Base-by-base conservation (phyloP, 2,329 filamentous ascomycete species). In the Blastomyces gilchristii region DNA sequence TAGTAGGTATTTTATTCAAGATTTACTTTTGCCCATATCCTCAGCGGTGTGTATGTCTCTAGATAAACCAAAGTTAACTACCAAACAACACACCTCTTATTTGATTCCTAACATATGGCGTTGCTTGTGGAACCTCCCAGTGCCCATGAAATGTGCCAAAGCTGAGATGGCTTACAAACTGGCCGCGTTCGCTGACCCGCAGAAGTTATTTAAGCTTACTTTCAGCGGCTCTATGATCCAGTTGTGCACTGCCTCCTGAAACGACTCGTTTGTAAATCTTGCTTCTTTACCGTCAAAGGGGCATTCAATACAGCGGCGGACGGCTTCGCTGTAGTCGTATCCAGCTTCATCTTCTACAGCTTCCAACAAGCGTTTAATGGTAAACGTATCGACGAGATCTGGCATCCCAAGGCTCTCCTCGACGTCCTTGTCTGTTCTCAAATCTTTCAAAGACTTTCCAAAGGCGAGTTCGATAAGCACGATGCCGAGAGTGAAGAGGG, bases 391-490 rank as follows among this genome's bases (percentile, higher is more conserved):
- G n/a, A 66, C 37, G 14, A 63, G 61, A 11, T 41, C 63, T 9
- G 62, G 52, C 31, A 64, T 60, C 18, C 57, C 58, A n/a, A 60
- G 57, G 47, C 58, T 60, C 12, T 63, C 62, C 16, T 65, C 56
- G 50, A 47, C 49, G 37, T 67, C 65, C 41, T 67, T 63, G 43
- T 61, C 45, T 28, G 22, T 56, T 18, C 59, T 34, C 60, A 68
- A 57, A 8, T 64, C 41, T 45, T n/a, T 49, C 8, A 68, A 8
- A 1, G 66, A 63, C 43, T 60, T 57, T 6, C 64, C 65, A 37
- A 68, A 65, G 22, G 66, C 67, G 25, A 68, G 62, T 56, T 68
- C 67, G 43, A 68, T 62, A 18, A 67, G 61, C 18, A 66, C 62
- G 18, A 67, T 28, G 14, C 66, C 66, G n/a, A 68, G 62, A 7